Base-by-base conservation (phyloP, 768 basidiomycete genomes). In the Lenzites betulinus region DNA sequence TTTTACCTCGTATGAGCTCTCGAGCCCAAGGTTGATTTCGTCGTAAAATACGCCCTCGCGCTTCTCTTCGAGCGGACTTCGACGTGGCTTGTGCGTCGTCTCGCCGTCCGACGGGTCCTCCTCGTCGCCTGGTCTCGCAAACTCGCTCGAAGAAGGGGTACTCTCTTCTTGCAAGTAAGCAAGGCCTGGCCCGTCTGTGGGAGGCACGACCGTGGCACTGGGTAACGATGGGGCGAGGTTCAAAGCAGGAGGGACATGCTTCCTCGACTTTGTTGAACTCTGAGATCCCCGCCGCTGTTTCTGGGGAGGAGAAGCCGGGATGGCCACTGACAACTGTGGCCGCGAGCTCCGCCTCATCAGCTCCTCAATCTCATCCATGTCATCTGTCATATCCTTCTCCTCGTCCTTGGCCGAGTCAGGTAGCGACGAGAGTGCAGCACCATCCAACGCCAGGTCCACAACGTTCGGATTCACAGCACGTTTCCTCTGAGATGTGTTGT, bases 221-320 rank as follows among this genome's bases (percentile, higher is more conserved):
- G 69, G 49, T n/a, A 63, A 64, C 56, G 66, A 67, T 35, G 56
- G 77, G 66, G 60, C 77, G 73, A 60, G 79, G 71, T 60, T 77
- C 66, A 69, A 71, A 15, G 87, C 88, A 2, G 87, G 82, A 0
- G 87, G 88, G 33, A 81, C 66, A 48, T 82, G 78, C 65, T 79
- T 82, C 65, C 62, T 52, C 12, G 62, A 74, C 73, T 57, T 51
- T 41, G 22, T 59, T 56, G 33, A 73, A 66, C 60, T 60, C 63
- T 64, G 48, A 39, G 62, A 48, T 25, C 43, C 46, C 13, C 54
- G 53, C 3, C 59, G 49, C 16, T 20, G 56, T 30, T 44, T n/a
- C 33, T 72, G 71, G 1, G 75, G 67, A n/a, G 78, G 74, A 9
- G 79, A 75, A 3, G 66, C 25, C 18, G 82, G 78, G 20, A 80